phyloP scores from a whole-genome alignment of 345 rosid species.

The Sisymbrium irio region DNA sequence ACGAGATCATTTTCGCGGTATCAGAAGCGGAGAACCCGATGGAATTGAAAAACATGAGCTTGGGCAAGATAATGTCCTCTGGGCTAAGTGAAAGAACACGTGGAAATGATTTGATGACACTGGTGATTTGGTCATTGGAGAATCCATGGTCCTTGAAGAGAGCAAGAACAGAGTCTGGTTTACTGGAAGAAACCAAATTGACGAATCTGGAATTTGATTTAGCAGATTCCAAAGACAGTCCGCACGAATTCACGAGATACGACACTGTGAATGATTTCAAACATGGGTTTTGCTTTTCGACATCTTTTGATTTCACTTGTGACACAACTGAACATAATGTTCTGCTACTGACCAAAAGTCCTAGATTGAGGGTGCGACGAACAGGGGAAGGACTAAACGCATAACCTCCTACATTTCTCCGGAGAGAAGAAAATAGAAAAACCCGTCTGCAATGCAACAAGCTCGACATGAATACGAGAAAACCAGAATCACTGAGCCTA shows the following conservation, averaged over 20 bases:
- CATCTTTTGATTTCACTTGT: neutral
- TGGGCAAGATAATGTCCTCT: slow-evolving; percentile 26
- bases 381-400: neutral
- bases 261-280: slow-evolving; percentile 20
- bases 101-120: slow-evolving; percentile 5
- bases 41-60: slow-evolving; percentile 32
- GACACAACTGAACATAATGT: slow-evolving; percentile 2
- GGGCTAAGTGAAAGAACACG: neutral
- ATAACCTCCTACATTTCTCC: neutral
- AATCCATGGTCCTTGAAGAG: slow-evolving; percentile 32
- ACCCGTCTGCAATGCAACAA: neutral
- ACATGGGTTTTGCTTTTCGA: neutral
- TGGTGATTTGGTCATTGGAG: slow-evolving; percentile 23
- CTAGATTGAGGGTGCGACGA: neutral
- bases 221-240: slow-evolving; percentile 32
- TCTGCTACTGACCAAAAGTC: neutral
- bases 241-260: slow-evolving; percentile 16
- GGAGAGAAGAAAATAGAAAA: neutral
- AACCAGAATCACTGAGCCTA: neutral
- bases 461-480: neutral
- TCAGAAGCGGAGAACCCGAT: slow-evolving; percentile 11
- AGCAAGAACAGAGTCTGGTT: slow-evolving; percentile 27
- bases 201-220: slow-evolving; percentile 13
- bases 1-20: neutral
- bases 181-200: slow-evolving; percentile 3